Percentiles rank a stretch among this genome's conserved stretches.
Conservation (phyloP, 116 monocot genomes). For the Posidonia oceanica region DNA sequence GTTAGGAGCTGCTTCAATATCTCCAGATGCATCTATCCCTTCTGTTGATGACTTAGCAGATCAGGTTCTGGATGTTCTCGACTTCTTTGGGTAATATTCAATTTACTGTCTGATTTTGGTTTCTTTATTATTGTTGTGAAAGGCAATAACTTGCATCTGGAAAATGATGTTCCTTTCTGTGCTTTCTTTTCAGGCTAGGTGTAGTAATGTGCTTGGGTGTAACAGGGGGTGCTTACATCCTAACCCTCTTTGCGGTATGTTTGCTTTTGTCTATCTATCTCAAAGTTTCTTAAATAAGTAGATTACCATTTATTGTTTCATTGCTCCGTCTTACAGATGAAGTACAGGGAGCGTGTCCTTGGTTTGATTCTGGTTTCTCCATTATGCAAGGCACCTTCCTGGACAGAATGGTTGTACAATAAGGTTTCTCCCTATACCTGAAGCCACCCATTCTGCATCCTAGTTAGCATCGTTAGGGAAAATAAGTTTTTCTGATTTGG, state of each 20-base stretch:
- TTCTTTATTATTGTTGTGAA: not conserved
- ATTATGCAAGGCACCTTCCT: conserved; percentile 78
- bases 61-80: conserved; percentile 65
- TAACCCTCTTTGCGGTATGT: conserved; percentile 81
- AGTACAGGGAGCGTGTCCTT: conserved; percentile 59
- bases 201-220: conserved; percentile 84
- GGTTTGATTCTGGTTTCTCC: conserved; percentile 93
- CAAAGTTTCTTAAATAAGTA: not conserved
- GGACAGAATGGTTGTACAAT: conserved; percentile 92
- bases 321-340: conserved; percentile 28
- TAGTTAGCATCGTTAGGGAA: not conserved
- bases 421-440: conserved; percentile 29
- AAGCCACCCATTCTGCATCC: not conserved
- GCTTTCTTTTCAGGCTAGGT: conserved; percentile 32
- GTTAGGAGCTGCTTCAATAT: conserved; percentile 78
- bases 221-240: conserved; percentile 70
- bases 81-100: conserved; percentile 49
- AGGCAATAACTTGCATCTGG: not conserved
- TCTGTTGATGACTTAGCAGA: conserved; percentile 74
- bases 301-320: not conserved
- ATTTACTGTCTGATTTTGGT: not conserved
- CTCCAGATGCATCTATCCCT: conserved; percentile 31
- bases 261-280: not conserved
- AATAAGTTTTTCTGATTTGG: not conserved
- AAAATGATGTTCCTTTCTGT: not conserved